Base-by-base conservation (phyloP, 305 asterid genomes). In the Caryopteris hybrid region DNA sequence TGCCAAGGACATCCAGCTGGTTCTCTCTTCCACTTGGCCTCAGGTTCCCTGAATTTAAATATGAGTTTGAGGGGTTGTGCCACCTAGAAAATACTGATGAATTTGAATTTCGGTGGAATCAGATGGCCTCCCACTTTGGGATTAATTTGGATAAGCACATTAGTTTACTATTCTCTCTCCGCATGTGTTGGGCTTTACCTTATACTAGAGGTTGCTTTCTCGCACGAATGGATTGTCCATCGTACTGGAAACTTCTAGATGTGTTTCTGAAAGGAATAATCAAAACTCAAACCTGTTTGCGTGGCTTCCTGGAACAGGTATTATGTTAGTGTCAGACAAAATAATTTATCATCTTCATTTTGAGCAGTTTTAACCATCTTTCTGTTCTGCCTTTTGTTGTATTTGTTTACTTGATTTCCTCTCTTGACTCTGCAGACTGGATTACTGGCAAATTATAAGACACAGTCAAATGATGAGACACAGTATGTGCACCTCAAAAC, bases 81-180 rank as follows among this genome's bases (percentile, higher is more conserved):
- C 71, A 20, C 42, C 60, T 88, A 45, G 88, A 85, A 79, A 79
- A 67, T 72, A 54, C 71, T 3, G 87, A 85, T 47, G 95, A 88
- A 52, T 84, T 84, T 70, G 95, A 88, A 43, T 85, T 79, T 69
- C 82, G 79, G 67, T 85, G 95, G 92, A 80, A 80, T 78, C 85
- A 80, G 68, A 82, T 84, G 80, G 78, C 78, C 61, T 75, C 85
- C 39, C 76, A 58, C 42, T 79, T 80, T 71, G 84, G 80, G 60
- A 75, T 85, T 42, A 76, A 64, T 80, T 79, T 83, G 0, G 92
- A 85, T 80, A 81, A 80, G 80, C 95, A 85, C 76, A 76, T 85
- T 31, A 73, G 80, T 76, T 70, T 85, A 50, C 84, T 88, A 71
- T 85, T 73, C 64, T 69, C 88, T 51, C 65, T 82, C 20, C 86